These are phyloP conservation scores for Leucosporidium yakuticum DNA, from an alignment of 768 basidiomycete genomes.

Conservation along the genomic window DNA sequence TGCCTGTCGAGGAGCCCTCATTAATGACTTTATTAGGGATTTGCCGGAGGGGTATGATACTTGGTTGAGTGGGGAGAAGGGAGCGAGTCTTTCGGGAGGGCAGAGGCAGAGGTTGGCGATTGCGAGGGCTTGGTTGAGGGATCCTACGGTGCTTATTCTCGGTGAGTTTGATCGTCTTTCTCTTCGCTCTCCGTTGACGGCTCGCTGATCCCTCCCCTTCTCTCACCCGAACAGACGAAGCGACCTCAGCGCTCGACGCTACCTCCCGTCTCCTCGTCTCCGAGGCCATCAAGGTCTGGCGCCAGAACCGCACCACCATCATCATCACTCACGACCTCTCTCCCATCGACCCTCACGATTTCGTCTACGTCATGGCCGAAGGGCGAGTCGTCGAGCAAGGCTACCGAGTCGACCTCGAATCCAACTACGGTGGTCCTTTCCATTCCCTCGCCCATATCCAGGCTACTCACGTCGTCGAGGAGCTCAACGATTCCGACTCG, in stretches of 20 bases:
- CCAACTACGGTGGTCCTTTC: constrained; percentile 58
- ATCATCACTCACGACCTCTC: constrained; percentile 94
- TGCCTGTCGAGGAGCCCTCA: constrained; percentile 74
- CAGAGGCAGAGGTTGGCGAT: constrained; percentile 87
- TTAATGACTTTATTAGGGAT: constrained; percentile 78
- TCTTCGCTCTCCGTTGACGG: not conserved
- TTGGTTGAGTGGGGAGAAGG: constrained; percentile 59
- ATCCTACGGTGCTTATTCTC: constrained; percentile 83
- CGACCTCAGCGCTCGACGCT: constrained; percentile 62
- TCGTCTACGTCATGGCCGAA: constrained; percentile 83
- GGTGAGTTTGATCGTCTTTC: constrained; percentile 53
- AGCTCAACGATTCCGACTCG: constrained; percentile 45
- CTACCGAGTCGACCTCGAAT: constrained; percentile 70
- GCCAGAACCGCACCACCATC: constrained; percentile 73
- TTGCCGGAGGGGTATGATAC: constrained; percentile 89
- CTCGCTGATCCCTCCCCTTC: constrained; percentile 26
- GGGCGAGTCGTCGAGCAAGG: constrained; percentile 82
- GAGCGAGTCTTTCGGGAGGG: constrained; percentile 68
- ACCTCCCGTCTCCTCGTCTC: constrained; percentile 81
- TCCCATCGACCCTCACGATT: constrained; percentile 67
- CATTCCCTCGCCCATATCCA: constrained; percentile 60
- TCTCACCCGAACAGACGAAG: constrained; percentile 46
- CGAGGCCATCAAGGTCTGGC: constrained; percentile 58
- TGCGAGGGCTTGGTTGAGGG: constrained; percentile 73
- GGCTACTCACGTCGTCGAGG: constrained; percentile 42